Evolutionary conservation across 2,329 filamentous ascomycete species (phyloP), one percentile per base, ranked within the genome.

Genomic region (Leptosphaerulina australis): DNA sequence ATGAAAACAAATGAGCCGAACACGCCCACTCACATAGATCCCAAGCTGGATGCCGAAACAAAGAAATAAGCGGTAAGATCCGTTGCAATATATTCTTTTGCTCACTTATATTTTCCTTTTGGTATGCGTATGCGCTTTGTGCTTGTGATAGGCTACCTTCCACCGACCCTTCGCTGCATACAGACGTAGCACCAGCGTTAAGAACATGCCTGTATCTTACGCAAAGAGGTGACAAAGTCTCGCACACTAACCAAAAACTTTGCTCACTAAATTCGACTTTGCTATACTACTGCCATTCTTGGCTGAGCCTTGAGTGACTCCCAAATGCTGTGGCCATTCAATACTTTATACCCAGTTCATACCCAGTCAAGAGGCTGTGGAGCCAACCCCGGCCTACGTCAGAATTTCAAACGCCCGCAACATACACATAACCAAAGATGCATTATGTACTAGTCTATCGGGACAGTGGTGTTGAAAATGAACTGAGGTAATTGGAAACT

Each of bases 21-120:
- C 7, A 26, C 22, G n/a, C 14, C 44, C n/a, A 24, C 85, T 88
- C 35, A 83, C 85, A 10, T 90, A 88, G 4, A 90, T 15, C 25
- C 48, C 3, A 51, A 51, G 31, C 18, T 46, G 15, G 31, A 17
- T 8, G 29, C 8, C 21, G 41, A 51, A 15, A 2, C 37, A 2
- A 25, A 21, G 7, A 51, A 46, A 34, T 51, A 36, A 31, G 25
- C 38, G 34, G 20, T 25, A 30, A n/a, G 10, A 3, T 17, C 7
- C 11, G 14, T 18, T 17, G n/a, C 8, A 35, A 29, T 36, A 7
- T 3, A 29, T 2, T 3, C 22, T 44, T 20, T 44, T 30, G 33
- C 28, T 17, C 14, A 10, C 12, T 24, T 14, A 18, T 11, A 24
- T 9, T 3, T 25, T 3, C 18, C n/a, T 6, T n/a, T n/a, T n/a